Base-by-base conservation (phyloP, 352 stramenopile genomes). In the Pythium phragmitis region DNA sequence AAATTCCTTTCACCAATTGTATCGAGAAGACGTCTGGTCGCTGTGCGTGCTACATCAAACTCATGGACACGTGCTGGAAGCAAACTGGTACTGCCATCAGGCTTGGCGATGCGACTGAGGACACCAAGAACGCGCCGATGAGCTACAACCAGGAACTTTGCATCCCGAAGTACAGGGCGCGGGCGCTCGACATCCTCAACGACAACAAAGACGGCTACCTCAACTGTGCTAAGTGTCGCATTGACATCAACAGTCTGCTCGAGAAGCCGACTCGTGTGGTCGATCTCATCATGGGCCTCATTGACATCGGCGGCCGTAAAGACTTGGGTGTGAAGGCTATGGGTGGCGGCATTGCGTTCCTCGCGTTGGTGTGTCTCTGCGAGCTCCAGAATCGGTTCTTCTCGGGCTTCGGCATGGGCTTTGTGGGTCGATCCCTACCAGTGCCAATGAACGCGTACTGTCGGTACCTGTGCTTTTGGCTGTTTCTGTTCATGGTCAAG, bases 401-500 rank as follows among this genome's bases (percentile, higher is more conserved):
- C 45, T 89, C 85, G 7, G 79, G 80, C 26, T 74, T 94, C 13
- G 67, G 80, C 3, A 85, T 79, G 1, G 86, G 82, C 21, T 95
- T 87, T 53, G 84, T 95, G 4, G 86, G 86, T 17, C 82, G 86
- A 4, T 91, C 82, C 23, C 60, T 95, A 1, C 80, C 81, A 7
- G 86, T 95, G 26, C 86, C 85, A n/a, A 74, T 89, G 60, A 75
- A 72, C 23, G 76, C 65, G 12, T 92, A 85, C 62, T 91, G 81
- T 46, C 84, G 84, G 14, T 95, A 95, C 74, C 69, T 75, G 51
- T 95, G 86, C 67, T 95, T 95, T 50, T 95, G 84, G 86, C 33
- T 95, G 5, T 54, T 91, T 7, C 43, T 95, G 42, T 90, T 91
- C 58, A 2, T 77, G 4, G 73, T 82, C 69, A 95, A 95, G 60